A percentile compares a stretch with the other conserved stretches of the same genome.
These are phyloP conservation scores for Debaryomyces singareniensis DNA, from an alignment of 1,139 yeast genomes.

Conservation along the genomic window DNA sequence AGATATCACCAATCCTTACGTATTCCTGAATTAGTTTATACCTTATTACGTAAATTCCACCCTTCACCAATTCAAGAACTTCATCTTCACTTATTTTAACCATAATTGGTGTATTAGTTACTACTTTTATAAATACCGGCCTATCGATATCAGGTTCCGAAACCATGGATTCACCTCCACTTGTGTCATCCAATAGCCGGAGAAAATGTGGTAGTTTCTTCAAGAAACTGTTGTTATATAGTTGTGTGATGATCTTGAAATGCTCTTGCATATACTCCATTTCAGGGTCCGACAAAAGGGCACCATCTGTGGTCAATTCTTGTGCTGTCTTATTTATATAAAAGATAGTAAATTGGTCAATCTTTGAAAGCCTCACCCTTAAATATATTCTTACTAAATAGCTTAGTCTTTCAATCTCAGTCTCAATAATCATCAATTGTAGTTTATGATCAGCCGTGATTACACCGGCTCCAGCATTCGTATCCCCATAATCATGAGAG, in stretches of 20 bases:
- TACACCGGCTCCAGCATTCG: slow-evolving; percentile 32
- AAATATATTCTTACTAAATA: slow-evolving; percentile 74
- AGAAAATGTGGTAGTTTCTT: slow-evolving; percentile 60
- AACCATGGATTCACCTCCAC: slow-evolving; percentile 75
- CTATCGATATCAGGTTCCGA: slow-evolving; percentile 67
- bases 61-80: slow-evolving; percentile 53
- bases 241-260: slow-evolving; percentile 53
- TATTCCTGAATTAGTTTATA: slow-evolving; percentile 47
- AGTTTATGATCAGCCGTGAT: slow-evolving; percentile 63
- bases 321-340: slow-evolving; percentile 30
- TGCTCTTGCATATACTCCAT: slow-evolving; percentile 56
- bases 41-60: slow-evolving; percentile 73
- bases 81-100: slow-evolving; percentile 51
- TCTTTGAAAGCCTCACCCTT: slow-evolving; percentile 66
- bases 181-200: slow-evolving; percentile 69
- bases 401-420: slow-evolving; percentile 83
- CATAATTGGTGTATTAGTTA: slow-evolving; percentile 20
- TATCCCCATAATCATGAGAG: slow-evolving; percentile 42
- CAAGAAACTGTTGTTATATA: slow-evolving; percentile 66
- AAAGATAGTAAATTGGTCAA: slow-evolving; percentile 61
- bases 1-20: slow-evolving; percentile 36
- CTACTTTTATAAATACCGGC: slow-evolving; percentile 70
- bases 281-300: slow-evolving; percentile 53
- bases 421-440: slow-evolving; percentile 77
- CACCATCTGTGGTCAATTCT: slow-evolving; percentile 11